Evolutionary conservation across 805 yeast genomes (phyloP).

Genomic region (Wickerhamiella qilinensis): DNA sequence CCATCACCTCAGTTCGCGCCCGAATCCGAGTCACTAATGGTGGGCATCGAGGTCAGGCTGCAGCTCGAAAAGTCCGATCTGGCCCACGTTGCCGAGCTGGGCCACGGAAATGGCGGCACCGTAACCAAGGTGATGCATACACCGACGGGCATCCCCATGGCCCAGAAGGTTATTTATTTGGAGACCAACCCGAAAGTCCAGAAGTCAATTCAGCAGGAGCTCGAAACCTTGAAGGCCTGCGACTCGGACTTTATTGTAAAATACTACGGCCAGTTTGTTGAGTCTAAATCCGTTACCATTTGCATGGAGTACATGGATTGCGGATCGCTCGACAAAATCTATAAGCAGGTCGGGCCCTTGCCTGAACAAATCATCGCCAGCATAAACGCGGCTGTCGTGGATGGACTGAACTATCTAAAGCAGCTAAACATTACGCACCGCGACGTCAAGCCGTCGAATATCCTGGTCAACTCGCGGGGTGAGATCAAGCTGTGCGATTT

Average conservation of each 20-base stretch:
- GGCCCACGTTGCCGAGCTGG: slow-evolving; percentile 58
- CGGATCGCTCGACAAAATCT: slow-evolving; percentile 74
- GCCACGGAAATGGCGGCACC: slow-evolving; percentile 89
- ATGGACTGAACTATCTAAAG: slow-evolving; percentile 71
- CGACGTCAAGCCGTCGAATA: slow-evolving; percentile 92
- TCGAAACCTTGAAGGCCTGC: slow-evolving; percentile 83
- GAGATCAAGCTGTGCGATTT: slow-evolving; percentile 87
- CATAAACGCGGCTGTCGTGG: slow-evolving; percentile 57
- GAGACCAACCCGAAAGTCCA: slow-evolving; percentile 68
- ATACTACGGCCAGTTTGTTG: slow-evolving; percentile 79
- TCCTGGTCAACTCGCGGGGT: slow-evolving; percentile 71
- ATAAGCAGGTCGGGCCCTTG: slow-evolving; percentile 42
- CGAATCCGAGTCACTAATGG: slow-evolving; percentile 5
- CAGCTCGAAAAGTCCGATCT: slow-evolving; percentile 49
- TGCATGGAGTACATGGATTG: slow-evolving; percentile 96
- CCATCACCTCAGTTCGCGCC: slow-evolving; percentile 1
- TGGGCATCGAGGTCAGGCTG: slow-evolving; percentile 38
- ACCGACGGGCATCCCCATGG: slow-evolving; percentile 79
- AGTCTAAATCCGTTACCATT: slow-evolving; percentile 56
- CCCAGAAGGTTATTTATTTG: slow-evolving; percentile 72
- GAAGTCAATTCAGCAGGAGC: slow-evolving; percentile 73
- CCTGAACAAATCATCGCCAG: slow-evolving; percentile 57
- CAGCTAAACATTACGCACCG: slow-evolving; percentile 81
- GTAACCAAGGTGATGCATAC: slow-evolving; percentile 79
- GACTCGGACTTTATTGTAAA: slow-evolving; percentile 65